These are phyloP conservation scores for Globisporangium okanoganense DNA, from an alignment of 352 stramenopile genomes.

Conservation along the genomic window DNA sequence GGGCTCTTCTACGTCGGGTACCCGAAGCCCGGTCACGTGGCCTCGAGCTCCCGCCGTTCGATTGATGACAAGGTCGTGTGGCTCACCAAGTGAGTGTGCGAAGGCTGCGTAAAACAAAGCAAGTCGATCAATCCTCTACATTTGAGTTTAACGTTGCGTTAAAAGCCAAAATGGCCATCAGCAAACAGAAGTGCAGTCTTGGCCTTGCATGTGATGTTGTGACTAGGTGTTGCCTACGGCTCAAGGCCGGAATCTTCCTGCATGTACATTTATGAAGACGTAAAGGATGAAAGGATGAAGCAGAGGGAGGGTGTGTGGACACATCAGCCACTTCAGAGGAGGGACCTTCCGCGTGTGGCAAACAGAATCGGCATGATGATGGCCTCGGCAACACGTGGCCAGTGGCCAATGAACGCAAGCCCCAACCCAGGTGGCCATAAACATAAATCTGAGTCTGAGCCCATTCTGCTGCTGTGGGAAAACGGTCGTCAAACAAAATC, in stretches of 20 bases:
- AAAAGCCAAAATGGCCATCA: no score
- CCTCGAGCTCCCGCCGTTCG: constrained; percentile 45
- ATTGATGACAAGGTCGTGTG: constrained; percentile 75
- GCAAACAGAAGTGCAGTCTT: no score
- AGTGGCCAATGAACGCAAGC: not conserved
- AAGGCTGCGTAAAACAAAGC: not conserved
- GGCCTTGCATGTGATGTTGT: no score
- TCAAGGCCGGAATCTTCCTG: no score
- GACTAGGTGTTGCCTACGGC: no score
- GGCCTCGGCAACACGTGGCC: not conserved
- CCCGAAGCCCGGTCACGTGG: constrained; percentile 42
- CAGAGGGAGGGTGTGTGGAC: no score
- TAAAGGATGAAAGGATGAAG: no score
- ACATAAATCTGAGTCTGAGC: not conserved
- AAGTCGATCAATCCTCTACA: no score
- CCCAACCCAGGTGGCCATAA: not conserved
- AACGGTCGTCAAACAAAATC: not conserved
- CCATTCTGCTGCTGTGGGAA: no score
- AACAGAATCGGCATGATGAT: not conserved
- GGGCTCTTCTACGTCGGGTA: constrained; percentile 82
- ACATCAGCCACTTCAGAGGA: not conserved
- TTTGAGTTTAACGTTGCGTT: no score
- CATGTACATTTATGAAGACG: no score
- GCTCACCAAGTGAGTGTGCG: constrained; percentile 19
- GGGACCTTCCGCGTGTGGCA: not conserved